A percentile compares a stretch with the other conserved stretches of the same genome.
phyloP scores from a whole-genome alignment of 2,329 filamentous ascomycete species.

The Fonsecaea multimorphosa region DNA sequence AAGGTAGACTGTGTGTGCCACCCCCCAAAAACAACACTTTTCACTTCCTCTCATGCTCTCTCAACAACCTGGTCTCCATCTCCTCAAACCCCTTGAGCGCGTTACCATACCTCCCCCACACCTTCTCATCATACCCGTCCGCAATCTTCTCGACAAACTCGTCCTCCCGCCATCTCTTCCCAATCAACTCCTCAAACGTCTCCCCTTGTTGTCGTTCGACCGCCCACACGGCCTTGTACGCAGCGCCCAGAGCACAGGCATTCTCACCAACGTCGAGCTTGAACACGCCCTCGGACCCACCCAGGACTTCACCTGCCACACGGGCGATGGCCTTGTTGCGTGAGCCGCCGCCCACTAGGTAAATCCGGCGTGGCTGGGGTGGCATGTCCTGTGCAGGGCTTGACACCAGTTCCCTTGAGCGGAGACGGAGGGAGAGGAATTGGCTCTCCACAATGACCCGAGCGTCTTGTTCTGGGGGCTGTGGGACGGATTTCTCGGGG shows the following conservation, averaged over 20 bases:
- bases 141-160: slow-evolving; percentile 82
- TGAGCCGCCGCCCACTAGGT: slow-evolving; percentile 91
- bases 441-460: slow-evolving; percentile 94
- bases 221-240: slow-evolving; percentile 96
- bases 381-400: slow-evolving; percentile 65
- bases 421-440: slow-evolving; percentile 85
- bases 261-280: slow-evolving; percentile 93
- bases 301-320: slow-evolving; percentile 85
- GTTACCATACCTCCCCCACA: slow-evolving; percentile 78
- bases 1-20: too few relatives aligned
- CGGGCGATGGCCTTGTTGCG: slow-evolving; percentile 87
- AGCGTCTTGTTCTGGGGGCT: slow-evolving; percentile 72
- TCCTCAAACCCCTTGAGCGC: slow-evolving; percentile 77
- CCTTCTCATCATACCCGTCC: slow-evolving; percentile 75
- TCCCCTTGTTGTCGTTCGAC: slow-evolving; percentile 70
- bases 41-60: slow-evolving; percentile 23
- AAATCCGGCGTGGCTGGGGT: slow-evolving; percentile 84
- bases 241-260: slow-evolving; percentile 89
- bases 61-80: slow-evolving; percentile 73
- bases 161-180: slow-evolving; percentile 81
- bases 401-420: slow-evolving; percentile 76
- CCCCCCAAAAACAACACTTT: not conserved
- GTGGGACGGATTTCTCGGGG: slow-evolving; percentile 60
- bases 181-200: slow-evolving; percentile 88
- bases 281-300: slow-evolving; percentile 87